Conservation (phyloP, 345 rosid genomes). For the Toxicodendron radicans region DNA sequence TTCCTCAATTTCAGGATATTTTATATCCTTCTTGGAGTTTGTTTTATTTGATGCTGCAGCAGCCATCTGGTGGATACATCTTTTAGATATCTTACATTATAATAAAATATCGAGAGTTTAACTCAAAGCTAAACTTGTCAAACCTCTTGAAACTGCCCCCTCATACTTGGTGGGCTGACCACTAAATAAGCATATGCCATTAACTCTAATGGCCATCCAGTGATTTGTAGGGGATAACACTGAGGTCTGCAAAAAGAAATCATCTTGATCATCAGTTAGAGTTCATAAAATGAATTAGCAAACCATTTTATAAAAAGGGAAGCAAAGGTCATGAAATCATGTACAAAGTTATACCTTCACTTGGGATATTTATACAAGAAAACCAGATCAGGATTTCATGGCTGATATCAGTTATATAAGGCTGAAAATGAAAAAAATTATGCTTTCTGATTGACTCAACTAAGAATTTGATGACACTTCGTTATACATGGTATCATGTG, state of each 20-base stretch:
- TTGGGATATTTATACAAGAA: conserved; percentile 2
- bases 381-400: not conserved
- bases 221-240: conserved; percentile 78
- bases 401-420: not conserved
- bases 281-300: conserved; percentile 9
- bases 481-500: not conserved
- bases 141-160: conserved; percentile 78
- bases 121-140: conserved; percentile 17
- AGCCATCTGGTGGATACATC: conserved; percentile 65
- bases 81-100: conserved; percentile 9
- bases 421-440: not conserved
- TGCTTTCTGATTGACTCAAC: not conserved
- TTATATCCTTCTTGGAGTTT: conserved; percentile 51
- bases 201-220: conserved; percentile 92
- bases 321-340: conserved; percentile 3
- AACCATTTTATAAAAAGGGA: not conserved
- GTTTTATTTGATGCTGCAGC: conserved; percentile 81
- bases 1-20: conserved; percentile 77
- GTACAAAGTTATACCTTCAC: conserved; percentile 1
- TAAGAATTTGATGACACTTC: not conserved
- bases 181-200: conserved; percentile 86
- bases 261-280: not conserved
- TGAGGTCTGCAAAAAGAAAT: conserved; percentile 52
- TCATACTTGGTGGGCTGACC: conserved; percentile 88
- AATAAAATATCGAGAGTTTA: not conserved